Evolutionary conservation across 768 basidiomycete species (phyloP).

Genomic region (Boletus speciosus): DNA sequence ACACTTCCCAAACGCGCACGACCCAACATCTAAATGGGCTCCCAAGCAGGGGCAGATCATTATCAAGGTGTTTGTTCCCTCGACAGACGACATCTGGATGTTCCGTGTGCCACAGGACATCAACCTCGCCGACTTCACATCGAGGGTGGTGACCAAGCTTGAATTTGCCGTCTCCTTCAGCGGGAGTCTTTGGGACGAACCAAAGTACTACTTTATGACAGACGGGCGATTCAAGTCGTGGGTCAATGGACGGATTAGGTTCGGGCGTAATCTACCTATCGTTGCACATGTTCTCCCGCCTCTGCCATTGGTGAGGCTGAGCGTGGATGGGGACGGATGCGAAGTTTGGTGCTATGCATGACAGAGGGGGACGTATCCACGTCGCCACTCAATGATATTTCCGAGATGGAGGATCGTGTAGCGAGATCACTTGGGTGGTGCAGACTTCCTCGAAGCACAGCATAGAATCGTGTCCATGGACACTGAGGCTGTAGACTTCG

Average conservation of each 20-base stretch:
- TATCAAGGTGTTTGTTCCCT: conserved; percentile 39
- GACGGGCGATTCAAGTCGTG: conserved; percentile 34
- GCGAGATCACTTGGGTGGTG: not conserved
- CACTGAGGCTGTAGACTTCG: not conserved
- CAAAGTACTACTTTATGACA: conserved; percentile 28
- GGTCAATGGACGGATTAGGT: conserved; percentile 32
- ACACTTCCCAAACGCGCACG: not conserved
- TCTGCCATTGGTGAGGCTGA: conserved; percentile 16
- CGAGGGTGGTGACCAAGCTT: conserved; percentile 34
- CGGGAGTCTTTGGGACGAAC: conserved; percentile 29
- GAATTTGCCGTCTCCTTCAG: conserved; percentile 35
- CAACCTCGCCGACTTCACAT: conserved; percentile 29
- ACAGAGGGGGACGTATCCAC: not conserved
- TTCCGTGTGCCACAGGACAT: conserved; percentile 33
- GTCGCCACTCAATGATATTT: not conserved
- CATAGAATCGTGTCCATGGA: no score
- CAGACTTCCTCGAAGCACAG: not conserved
- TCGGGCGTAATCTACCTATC: conserved; percentile 35
- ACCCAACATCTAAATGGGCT: conserved; percentile 26
- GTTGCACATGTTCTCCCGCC: conserved; percentile 27
- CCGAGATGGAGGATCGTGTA: not conserved
- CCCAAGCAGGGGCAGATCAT: conserved; percentile 34
- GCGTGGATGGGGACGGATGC: conserved; percentile 15
- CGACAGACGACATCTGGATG: conserved; percentile 40
- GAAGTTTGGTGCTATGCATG: conserved; percentile 24